Evolutionary conservation across 1,139 yeast species (phyloP).

Genomic region (Saccharomyces pastorianus): DNA sequence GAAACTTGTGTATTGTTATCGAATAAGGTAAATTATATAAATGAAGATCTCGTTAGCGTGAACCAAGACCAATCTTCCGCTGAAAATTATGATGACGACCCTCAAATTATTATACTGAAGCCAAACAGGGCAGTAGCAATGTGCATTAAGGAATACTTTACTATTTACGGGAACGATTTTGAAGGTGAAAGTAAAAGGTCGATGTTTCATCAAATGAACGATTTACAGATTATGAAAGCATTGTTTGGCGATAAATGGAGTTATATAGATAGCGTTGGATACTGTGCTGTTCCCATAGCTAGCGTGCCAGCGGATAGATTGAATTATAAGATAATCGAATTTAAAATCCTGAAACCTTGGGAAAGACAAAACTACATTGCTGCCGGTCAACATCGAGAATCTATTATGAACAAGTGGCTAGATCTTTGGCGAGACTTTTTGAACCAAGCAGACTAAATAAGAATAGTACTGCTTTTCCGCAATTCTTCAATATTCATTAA

Average conservation of each 20-base stretch:
- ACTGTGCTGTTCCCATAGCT: slow-evolving; percentile 6
- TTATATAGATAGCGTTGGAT: slow-evolving; percentile 19
- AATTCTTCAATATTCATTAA: background rate
- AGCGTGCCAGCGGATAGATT: background rate
- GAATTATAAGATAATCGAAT: slow-evolving; percentile 11
- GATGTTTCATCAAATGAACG: slow-evolving; percentile 16
- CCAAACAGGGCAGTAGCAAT: slow-evolving; percentile 28
- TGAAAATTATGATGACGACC: slow-evolving; percentile 5
- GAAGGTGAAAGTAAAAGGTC: slow-evolving; percentile 14
- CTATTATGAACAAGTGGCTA: slow-evolving; percentile 7
- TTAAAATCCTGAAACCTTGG: slow-evolving; percentile 14
- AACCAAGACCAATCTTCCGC: background rate
- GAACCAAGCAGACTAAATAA: background rate
- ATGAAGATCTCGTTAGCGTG: background rate
- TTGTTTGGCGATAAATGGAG: slow-evolving; percentile 30
- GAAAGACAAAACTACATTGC: slow-evolving; percentile 1
- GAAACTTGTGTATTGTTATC: slow-evolving; percentile 23
- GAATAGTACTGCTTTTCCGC: background rate
- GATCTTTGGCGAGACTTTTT: slow-evolving; percentile 7
- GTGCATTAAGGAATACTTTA: slow-evolving; percentile 30
- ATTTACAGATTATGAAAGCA: slow-evolving; percentile 20
- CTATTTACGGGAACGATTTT: slow-evolving; percentile 22
- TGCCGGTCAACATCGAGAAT: background rate
- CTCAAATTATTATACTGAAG: slow-evolving; percentile 22
- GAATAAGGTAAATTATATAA: slow-evolving; percentile 5